Percentiles rank a stretch among this genome's conserved stretches.
Conservation (phyloP, 345 rosid genomes). For the Moricandia arvensis region DNA sequence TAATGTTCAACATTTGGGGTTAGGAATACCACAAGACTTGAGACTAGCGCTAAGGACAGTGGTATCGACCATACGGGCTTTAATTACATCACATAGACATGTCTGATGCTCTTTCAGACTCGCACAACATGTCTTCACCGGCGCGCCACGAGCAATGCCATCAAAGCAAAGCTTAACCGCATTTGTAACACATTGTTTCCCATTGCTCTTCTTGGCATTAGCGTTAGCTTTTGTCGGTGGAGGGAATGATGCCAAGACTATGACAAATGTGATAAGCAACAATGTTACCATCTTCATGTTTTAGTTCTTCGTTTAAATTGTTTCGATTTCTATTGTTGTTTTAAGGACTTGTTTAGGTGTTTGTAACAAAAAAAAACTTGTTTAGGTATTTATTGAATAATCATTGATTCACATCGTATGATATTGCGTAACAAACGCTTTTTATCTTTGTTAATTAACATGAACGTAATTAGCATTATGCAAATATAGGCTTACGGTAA, state of each 20-base stretch:
- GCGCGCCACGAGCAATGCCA: background rate
- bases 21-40: conserved; percentile 23
- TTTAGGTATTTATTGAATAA: conserved; percentile 6
- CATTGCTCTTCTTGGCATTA: background rate
- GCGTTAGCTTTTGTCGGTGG: background rate
- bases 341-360: background rate
- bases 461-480: background rate
- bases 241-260: background rate
- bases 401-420: background rate
- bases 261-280: conserved; percentile 6
- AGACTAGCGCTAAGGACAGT: background rate
- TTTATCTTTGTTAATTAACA: background rate
- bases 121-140: conserved; percentile 17
- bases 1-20: conserved; percentile 14
- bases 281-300: conserved; percentile 18
- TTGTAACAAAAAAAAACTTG: background rate
- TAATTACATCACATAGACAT: conserved; percentile 21
- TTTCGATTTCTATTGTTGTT: background rate
- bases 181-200: conserved; percentile 1
- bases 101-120: background rate
- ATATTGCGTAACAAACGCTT: background rate
- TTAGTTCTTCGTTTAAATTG: background rate
- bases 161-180: conserved; percentile 7
- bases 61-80: background rate
- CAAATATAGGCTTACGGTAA: background rate